Evolutionary conservation across 495 filamentous ascomycete species (phyloP).

Genomic region (Cryomyces minteri): DNA sequence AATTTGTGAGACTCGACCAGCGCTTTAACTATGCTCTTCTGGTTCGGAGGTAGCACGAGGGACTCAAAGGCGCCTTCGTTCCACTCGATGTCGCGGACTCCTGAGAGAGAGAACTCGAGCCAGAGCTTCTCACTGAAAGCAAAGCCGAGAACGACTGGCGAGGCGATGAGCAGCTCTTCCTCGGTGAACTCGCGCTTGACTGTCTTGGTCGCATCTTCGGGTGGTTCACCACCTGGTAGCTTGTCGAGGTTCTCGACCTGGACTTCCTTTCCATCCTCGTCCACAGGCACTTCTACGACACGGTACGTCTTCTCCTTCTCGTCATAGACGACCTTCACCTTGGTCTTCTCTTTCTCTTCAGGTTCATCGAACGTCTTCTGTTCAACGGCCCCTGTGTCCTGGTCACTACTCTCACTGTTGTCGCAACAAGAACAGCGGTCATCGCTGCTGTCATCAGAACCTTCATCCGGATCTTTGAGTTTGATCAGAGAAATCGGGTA

Average conservation of each 20-base stretch:
- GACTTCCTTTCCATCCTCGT: slow-evolving; percentile 43
- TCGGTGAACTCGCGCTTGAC: slow-evolving; percentile 46
- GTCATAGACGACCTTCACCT: slow-evolving; percentile 44
- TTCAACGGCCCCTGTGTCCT: slow-evolving; percentile 4
- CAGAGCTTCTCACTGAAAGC: slow-evolving; percentile 80
- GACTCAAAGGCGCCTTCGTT: slow-evolving; percentile 66
- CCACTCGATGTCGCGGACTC: slow-evolving; percentile 67
- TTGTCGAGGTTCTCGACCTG: slow-evolving; percentile 44
- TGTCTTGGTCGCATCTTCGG: slow-evolving; percentile 10
- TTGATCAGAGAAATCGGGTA: slow-evolving; percentile 68
- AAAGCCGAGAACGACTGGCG: slow-evolving; percentile 86
- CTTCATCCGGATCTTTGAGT: slow-evolving; percentile 52
- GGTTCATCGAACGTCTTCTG: slow-evolving; percentile 17
- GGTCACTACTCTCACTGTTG: slow-evolving; percentile 15
- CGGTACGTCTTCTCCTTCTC: slow-evolving; percentile 34
- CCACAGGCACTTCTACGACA: slow-evolving; percentile 40
- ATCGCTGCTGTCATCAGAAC: slow-evolving; percentile 36
- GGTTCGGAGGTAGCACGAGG: slow-evolving; percentile 54
- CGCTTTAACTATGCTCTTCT: slow-evolving; percentile 66
- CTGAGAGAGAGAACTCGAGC: slow-evolving; percentile 77
- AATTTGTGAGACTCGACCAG: slow-evolving; percentile 70
- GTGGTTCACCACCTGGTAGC: slow-evolving; percentile 22
- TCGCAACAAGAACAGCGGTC: slow-evolving; percentile 29
- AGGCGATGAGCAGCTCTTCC: slow-evolving; percentile 75
- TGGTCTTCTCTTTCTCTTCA: slow-evolving; percentile 35